Conservation (phyloP, 2,329 filamentous ascomycete species). For the Blumeria hordei region DNA sequence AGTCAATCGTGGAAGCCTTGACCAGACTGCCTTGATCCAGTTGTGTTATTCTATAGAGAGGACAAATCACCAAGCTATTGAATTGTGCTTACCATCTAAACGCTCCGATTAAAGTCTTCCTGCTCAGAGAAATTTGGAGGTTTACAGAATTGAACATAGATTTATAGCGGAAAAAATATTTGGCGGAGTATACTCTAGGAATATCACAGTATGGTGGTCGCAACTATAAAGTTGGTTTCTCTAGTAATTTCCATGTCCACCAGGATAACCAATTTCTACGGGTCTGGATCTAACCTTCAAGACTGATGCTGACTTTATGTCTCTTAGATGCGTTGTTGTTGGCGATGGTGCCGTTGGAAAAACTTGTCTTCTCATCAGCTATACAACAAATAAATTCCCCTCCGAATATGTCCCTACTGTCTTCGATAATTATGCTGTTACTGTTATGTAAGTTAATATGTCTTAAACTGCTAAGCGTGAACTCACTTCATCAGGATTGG, state of each 20-base stretch:
- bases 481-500: conserved; percentile 48
- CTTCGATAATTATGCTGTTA: conserved; percentile 99
- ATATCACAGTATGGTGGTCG: conserved; percentile 22
- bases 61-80: too few species aligned
- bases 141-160: too few species aligned
- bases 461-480: background rate
- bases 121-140: too few species aligned
- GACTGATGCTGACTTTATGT: conserved; percentile 9
- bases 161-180: background rate
- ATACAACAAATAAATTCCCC: conserved; percentile 98
- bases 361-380: conserved; percentile 95
- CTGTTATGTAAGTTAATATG: conserved; percentile 68
- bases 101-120: too few species aligned
- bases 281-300: conserved; percentile 1
- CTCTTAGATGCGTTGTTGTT: conserved; percentile 77
- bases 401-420: conserved; percentile 99
- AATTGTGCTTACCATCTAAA: too few species aligned
- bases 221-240: conserved; percentile 34
- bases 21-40: too few species aligned
- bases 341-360: conserved; percentile 98
- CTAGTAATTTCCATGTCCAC: background rate
- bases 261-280: conserved; percentile 2
- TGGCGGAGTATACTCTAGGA: background rate
- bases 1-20: too few species aligned
- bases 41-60: too few species aligned